Evolutionary conservation across 192 early-diverging fungal species (phyloP), one percentile per base, ranked within the genome.

Genomic region (Geranomyces michiganensis): DNA sequence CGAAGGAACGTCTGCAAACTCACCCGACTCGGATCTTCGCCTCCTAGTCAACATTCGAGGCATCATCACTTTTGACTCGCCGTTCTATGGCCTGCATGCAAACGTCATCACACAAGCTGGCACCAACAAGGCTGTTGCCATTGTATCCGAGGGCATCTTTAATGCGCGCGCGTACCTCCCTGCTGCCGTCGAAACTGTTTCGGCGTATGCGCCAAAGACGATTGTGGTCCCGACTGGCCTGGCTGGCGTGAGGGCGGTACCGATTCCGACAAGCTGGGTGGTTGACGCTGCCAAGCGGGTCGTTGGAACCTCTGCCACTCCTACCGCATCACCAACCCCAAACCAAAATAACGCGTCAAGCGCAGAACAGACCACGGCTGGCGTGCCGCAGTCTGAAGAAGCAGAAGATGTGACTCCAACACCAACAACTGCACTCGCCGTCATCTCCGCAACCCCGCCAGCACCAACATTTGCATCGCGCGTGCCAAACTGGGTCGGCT

Each of bases 31-130:
- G 12, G 74, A 73, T 48, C 49, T 66, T 17, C 62, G 81, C 5
- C 26, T 68, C 29, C 68, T 81, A n/a, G 60, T 86, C 45, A 86
- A 82, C 67, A 78, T 86, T 22, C 62, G 68, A 9, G 82, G 76
- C 5, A 81, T 86, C 36, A 55, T 86, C 32, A 74, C 84, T 5
- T 83, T 86, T 65, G 84, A 86, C 46, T 86, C 84, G 0, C 84
- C 84, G 7, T 86, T 86, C 56, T 82, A 75, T 56, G 84, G 84
- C 14, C 58, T 86, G 33, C 67, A 72, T 59, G 59, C 79, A 13
- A 79, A 66, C 27, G 79, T 79, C 9, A 65, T 79, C 24, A 69
- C 74, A 8, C 58, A 70, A 29, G 67, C 83, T 17, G 80, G 78
- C 22, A 59, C 76, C 10, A 48, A 19, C 58, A 84, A 80, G 45